Conservation (phyloP, 306 rosid species). For the Vachellia pachyceras region DNA sequence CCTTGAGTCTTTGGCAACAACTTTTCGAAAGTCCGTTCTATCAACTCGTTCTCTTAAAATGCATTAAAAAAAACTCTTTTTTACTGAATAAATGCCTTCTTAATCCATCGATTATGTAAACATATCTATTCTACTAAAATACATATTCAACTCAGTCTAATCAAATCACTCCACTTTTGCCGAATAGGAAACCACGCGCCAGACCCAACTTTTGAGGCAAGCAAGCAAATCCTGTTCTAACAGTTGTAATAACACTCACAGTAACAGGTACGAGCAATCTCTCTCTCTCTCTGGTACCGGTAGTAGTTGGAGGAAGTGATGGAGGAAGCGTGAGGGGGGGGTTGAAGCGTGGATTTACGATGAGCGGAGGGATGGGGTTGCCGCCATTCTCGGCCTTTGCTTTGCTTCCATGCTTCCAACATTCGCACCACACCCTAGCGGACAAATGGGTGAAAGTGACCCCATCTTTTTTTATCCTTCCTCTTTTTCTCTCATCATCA, state of each 20-base stretch:
- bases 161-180: conserved; percentile 24
- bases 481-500: conserved; percentile 44
- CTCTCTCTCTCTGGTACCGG: background rate
- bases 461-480: background rate
- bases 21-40: too few species aligned
- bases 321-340: too few species aligned
- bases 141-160: background rate
- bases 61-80: too few species aligned
- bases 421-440: conserved; percentile 73
- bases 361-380: conserved; percentile 65
- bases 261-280: too few species aligned
- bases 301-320: conserved; percentile 42
- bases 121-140: too few species aligned
- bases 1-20: too few species aligned
- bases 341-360: conserved; percentile 49
- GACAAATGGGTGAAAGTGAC: conserved; percentile 54
- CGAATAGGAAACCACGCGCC: conserved; percentile 31
- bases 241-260: background rate
- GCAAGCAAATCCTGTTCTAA: conserved; percentile 32
- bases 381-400: conserved; percentile 78
- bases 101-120: too few species aligned
- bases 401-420: conserved; percentile 92
- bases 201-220: conserved; percentile 27
- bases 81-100: too few species aligned
- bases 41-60: too few species aligned